Conservation (phyloP, 225 moss, liverwort and hornwort genomes). For the Marchantia polymorpha region DNA sequence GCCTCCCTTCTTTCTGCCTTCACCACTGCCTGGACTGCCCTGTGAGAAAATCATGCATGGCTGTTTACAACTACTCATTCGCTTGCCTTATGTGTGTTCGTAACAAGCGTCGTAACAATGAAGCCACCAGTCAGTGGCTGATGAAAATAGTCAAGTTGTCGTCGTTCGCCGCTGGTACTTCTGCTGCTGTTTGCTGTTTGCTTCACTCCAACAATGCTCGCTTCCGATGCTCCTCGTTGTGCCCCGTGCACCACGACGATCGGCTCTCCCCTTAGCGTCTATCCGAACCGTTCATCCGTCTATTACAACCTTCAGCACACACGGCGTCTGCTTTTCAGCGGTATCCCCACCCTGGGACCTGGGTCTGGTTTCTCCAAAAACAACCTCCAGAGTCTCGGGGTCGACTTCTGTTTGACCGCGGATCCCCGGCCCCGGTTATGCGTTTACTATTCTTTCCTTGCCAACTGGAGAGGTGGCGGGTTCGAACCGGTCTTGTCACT, state of each 20-base stretch:
- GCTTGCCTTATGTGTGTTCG: conserved; percentile 1
- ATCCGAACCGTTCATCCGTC: conserved; percentile 33
- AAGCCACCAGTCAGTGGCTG: background rate
- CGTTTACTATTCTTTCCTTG: too few relatives aligned
- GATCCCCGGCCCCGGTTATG: too few relatives aligned
- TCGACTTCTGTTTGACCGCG: too few relatives aligned
- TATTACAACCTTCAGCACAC: background rate
- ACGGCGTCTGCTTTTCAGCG: too few relatives aligned
- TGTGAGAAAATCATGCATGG: background rate
- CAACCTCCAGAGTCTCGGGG: too few relatives aligned
- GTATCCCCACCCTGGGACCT: too few relatives aligned
- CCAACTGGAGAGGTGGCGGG: too few relatives aligned
- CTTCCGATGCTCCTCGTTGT: conserved; percentile 18
- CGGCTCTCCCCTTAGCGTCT: conserved; percentile 21
- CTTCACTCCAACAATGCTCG: background rate
- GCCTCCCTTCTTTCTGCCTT: background rate
- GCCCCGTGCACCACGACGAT: conserved; percentile 26
- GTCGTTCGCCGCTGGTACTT: background rate
- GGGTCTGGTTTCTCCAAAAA: too few relatives aligned
- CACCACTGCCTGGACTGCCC: background rate
- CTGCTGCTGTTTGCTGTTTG: background rate
- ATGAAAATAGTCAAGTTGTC: conserved; percentile 9
- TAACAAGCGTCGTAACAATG: too few relatives aligned
- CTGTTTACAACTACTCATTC: background rate
- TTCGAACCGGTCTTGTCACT: too few relatives aligned